Evolutionary conservation across 2,329 filamentous ascomycete genomes (phyloP).

Genomic region (Alternaria ethzedia): DNA sequence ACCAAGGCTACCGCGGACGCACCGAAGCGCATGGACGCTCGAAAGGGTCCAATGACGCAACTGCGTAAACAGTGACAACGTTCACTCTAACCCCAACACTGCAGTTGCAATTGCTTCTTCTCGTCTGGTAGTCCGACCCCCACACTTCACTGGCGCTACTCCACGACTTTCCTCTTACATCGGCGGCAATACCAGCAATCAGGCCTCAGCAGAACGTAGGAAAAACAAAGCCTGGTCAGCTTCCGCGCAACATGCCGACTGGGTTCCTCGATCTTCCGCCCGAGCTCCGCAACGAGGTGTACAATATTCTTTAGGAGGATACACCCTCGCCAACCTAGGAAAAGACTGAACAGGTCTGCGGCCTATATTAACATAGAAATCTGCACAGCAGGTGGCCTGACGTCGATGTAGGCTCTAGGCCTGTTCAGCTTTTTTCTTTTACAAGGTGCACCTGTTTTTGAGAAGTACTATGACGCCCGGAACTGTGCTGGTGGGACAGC

Average conservation of each 20-base stretch:
- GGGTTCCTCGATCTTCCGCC: conserved; percentile 11
- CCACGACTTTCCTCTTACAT: background rate
- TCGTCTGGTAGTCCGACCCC: background rate
- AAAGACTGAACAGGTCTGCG: too few relatives aligned
- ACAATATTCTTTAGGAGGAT: conserved; percentile 3
- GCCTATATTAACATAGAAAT: too few relatives aligned
- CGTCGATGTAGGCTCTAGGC: too few relatives aligned
- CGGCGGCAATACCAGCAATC: background rate
- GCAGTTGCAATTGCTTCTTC: background rate
- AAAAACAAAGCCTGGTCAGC: background rate
- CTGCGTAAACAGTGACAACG: background rate
- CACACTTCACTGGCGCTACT: background rate
- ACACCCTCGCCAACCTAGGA: background rate
- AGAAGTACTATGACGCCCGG: background rate
- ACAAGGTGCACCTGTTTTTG: background rate
- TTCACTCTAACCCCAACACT: background rate
- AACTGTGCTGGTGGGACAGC: background rate
- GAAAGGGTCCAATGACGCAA: conserved; percentile 1
- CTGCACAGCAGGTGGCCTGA: too few relatives aligned
- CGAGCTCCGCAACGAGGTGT: conserved; percentile 15
- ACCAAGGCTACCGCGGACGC: background rate
- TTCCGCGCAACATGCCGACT: background rate
- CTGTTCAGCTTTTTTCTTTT: too few relatives aligned
- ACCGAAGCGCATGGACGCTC: background rate
- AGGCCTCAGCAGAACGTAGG: background rate